A percentile compares a stretch with the other conserved stretches of the same genome.
These are phyloP conservation scores for Syzygium malaccense DNA, from an alignment of 441 rosid species.

Conservation along the genomic window DNA sequence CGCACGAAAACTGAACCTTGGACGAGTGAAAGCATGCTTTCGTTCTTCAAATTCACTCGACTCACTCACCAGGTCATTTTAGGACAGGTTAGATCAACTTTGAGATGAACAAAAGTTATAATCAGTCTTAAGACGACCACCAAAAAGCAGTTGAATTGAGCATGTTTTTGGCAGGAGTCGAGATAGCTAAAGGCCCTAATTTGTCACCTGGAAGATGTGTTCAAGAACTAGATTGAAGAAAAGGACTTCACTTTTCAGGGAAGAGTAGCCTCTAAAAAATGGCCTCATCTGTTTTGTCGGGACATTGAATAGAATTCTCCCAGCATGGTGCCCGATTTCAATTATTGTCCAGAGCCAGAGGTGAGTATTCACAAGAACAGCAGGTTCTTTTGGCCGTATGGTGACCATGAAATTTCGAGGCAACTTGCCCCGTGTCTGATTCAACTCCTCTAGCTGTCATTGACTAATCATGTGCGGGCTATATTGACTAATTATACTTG, in stretches of 20 bases:
- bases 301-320: background rate
- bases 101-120: background rate
- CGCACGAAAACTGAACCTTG: background rate
- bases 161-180: background rate
- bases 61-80: background rate
- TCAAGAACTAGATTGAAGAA: background rate
- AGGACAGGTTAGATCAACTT: background rate
- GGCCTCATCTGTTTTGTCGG: background rate
- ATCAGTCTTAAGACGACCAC: background rate
- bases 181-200: background rate
- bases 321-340: background rate
- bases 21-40: background rate
- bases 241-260: background rate
- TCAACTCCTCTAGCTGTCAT: background rate
- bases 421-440: background rate
- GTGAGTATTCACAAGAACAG: background rate
- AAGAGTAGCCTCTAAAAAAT: background rate
- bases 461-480: background rate
- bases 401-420: background rate
- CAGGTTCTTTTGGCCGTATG: background rate
- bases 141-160: background rate
- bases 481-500: background rate
- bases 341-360: background rate
- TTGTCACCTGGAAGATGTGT: background rate
- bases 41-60: background rate